A percentile compares a stretch with the other conserved stretches of the same genome.
Conservation (phyloP, 23 red algal genomes). For the Agarophyton chilense region DNA sequence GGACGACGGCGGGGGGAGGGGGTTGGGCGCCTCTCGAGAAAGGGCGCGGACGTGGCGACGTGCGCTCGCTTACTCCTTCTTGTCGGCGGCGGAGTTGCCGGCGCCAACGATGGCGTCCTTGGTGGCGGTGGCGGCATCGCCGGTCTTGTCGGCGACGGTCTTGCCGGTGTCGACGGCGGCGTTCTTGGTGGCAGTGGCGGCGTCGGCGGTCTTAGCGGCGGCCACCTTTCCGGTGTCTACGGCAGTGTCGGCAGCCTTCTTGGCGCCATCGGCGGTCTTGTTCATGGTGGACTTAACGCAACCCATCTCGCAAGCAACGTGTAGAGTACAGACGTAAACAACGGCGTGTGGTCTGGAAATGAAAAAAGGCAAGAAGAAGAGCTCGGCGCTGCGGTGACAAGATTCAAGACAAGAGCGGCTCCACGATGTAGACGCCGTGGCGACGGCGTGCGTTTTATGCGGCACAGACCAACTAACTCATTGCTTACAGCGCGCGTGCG, state of each 20-base stretch:
- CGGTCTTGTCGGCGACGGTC: neutral
- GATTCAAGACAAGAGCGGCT: neutral
- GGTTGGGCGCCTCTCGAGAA: no score
- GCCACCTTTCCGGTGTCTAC: neutral
- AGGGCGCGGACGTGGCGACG: no score
- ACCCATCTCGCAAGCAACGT: neutral
- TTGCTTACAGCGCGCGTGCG: constrained; percentile 8
- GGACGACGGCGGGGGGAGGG: no score
- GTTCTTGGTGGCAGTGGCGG: neutral
- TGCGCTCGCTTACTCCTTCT: constrained; percentile 20
- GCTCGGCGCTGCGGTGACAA: neutral
- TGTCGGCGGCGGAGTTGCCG: neutral
- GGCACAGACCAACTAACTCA: no score
- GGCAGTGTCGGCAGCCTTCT: constrained; percentile 15
- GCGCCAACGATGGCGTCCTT: constrained; percentile 10
- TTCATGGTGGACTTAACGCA: constrained; percentile 39
- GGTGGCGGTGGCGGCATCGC: neutral
- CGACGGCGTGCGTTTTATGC: neutral
- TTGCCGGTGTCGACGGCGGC: neutral
- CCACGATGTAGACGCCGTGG: neutral
- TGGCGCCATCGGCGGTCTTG: constrained; percentile 45
- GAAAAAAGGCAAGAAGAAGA: neutral
- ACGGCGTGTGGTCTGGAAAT: neutral
- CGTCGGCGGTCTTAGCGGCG: neutral
- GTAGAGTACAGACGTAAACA: neutral